Conservation (phyloP, 139 green algal genomes). For the Chloropicon primus region DNA sequence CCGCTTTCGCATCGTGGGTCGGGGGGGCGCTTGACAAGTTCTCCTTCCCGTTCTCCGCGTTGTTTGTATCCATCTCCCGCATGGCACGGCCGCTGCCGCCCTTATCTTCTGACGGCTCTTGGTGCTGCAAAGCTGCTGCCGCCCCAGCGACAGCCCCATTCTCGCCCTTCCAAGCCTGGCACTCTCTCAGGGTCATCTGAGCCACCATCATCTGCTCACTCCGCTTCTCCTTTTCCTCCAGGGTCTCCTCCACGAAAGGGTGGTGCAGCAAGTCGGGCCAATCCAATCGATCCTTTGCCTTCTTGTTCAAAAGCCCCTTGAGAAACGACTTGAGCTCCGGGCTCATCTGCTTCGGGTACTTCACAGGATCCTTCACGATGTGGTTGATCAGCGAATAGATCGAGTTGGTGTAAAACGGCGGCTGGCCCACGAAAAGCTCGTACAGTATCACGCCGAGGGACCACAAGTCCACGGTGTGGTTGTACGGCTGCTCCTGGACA, state of each 20-base stretch:
- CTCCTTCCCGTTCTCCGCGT: not conserved
- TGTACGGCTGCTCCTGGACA: constrained; percentile 92
- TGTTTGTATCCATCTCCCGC: too few species aligned
- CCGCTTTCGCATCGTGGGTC: not conserved
- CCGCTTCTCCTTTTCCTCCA: constrained; percentile 30
- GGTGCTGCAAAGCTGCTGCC: not conserved
- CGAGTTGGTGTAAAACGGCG: constrained; percentile 97
- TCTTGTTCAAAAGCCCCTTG: constrained; percentile 91
- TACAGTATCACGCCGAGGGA: constrained; percentile 96
- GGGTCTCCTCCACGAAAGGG: constrained; percentile 76
- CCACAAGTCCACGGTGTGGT: constrained; percentile 86
- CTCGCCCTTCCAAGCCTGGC: constrained; percentile 19
- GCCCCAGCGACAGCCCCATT: constrained; percentile 7
- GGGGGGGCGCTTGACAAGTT: not conserved
- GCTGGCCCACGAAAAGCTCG: constrained; percentile 89
- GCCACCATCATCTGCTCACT: constrained; percentile 24
- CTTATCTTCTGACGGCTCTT: too few species aligned
- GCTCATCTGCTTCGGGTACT: constrained; percentile 76
- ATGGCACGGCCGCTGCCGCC: too few species aligned
- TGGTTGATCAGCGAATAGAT: constrained; percentile 91
- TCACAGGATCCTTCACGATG: constrained; percentile 84
- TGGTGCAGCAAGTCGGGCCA: constrained; percentile 89
- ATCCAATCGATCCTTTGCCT: constrained; percentile 51
- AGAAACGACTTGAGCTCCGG: constrained; percentile 83
- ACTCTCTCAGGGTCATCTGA: constrained; percentile 8